Percentiles rank a stretch among this genome's conserved stretches.
Evolutionary conservation across 129 eudicot genomes (phyloP).

Genomic region (Mikania micrantha): DNA sequence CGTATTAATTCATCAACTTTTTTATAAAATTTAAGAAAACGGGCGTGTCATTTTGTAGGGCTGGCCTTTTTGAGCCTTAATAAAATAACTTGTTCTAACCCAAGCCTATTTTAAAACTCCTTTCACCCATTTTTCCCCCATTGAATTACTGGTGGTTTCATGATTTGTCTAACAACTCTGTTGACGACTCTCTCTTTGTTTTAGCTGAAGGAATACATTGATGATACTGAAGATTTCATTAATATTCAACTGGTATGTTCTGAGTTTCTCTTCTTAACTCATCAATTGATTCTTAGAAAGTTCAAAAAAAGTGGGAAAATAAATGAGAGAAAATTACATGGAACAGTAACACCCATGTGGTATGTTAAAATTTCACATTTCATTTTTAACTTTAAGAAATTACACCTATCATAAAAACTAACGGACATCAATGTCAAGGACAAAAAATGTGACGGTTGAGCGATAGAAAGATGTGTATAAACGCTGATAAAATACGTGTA

Average conservation of each 20-base stretch:
- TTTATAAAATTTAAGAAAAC: not conserved
- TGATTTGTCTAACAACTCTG: not conserved
- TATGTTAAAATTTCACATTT: too few relatives aligned
- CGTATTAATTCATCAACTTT: not conserved
- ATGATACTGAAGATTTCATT: conserved; percentile 94
- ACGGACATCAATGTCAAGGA: too few relatives aligned
- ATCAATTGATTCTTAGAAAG: not conserved
- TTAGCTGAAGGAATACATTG: conserved; percentile 97
- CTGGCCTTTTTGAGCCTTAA: not conserved
- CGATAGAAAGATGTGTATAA: too few relatives aligned
- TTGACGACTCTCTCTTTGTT: conserved; percentile 4
- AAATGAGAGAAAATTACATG: too few relatives aligned
- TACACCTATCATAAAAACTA: too few relatives aligned
- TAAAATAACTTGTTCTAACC: not conserved
- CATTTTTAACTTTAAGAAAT: too few relatives aligned
- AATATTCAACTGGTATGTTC: conserved; percentile 85
- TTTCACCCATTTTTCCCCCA: too few relatives aligned
- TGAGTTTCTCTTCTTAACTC: not conserved
- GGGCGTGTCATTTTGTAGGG: not conserved
- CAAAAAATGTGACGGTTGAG: too few relatives aligned
- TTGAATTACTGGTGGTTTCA: not conserved
- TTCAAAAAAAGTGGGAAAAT: not conserved
- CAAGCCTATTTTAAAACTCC: not conserved
- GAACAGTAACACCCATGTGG: too few relatives aligned
- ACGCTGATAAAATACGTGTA: too few relatives aligned